Percentiles rank a stretch among this genome's conserved stretches.
Evolutionary conservation across 768 basidiomycete genomes (phyloP).

Genomic region (Tremella yokohamensis): DNA sequence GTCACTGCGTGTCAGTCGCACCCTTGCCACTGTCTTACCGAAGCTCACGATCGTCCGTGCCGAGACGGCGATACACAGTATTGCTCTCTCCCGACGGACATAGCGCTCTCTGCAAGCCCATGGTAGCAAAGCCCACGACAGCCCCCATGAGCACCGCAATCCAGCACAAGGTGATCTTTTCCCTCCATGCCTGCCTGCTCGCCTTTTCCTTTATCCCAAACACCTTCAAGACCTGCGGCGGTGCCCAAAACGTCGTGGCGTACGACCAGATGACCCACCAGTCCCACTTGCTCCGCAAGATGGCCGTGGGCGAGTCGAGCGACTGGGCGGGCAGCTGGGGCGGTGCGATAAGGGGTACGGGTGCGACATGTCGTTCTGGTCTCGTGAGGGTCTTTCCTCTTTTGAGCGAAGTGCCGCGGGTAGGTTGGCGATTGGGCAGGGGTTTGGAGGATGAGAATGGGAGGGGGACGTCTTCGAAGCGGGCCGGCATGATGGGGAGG

Average conservation of each 20-base stretch:
- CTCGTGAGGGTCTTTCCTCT: slow-evolving; percentile 94
- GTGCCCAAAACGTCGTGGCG: slow-evolving; percentile 84
- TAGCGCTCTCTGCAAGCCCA: slow-evolving; percentile 86
- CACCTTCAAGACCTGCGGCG: slow-evolving; percentile 65
- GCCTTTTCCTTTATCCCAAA: slow-evolving; percentile 77
- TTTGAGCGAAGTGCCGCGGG: slow-evolving; percentile 27
- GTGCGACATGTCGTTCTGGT: slow-evolving; percentile 90
- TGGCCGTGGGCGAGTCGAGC: slow-evolving; percentile 17
- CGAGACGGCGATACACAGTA: slow-evolving; percentile 30
- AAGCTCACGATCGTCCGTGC: slow-evolving; percentile 34
- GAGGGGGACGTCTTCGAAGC: slow-evolving; percentile 36
- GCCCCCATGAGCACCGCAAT: slow-evolving; percentile 76
- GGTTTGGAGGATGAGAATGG: slow-evolving; percentile 37
- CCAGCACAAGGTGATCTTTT: slow-evolving; percentile 90
- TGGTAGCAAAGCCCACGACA: slow-evolving; percentile 82
- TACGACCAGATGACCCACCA: slow-evolving; percentile 79
- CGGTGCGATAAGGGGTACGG: slow-evolving; percentile 89
- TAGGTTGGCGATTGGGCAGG: slow-evolving; percentile 29
- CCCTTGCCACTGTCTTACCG: not conserved
- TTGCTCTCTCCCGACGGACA: slow-evolving; percentile 62
- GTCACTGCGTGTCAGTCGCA: slow-evolving; percentile 54
- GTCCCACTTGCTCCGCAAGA: slow-evolving; percentile 31
- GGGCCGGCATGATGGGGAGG: slow-evolving; percentile 13
- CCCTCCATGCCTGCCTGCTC: slow-evolving; percentile 88
- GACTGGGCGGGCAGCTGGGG: slow-evolving; percentile 55